Evolutionary conservation across 768 basidiomycete species (phyloP).

Genomic region (Collybia nuda): DNA sequence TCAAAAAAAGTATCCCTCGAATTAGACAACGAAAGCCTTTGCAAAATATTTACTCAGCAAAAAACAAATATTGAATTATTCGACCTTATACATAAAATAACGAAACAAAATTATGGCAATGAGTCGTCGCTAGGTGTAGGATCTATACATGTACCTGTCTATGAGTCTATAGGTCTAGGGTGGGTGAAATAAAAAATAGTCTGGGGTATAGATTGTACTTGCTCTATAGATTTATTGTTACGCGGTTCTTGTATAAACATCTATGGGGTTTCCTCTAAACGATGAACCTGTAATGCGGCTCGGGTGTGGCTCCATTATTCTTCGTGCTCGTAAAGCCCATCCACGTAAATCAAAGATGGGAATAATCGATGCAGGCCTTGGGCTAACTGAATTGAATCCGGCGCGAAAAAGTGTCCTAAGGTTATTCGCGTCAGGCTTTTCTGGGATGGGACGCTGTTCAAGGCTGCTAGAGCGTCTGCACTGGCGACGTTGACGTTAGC

Average conservation of each 20-base stretch:
- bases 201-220: constrained; percentile 5
- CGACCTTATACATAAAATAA: too few species aligned
- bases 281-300: constrained; percentile 1
- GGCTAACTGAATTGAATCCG: constrained; percentile 25
- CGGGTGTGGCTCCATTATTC: constrained; percentile 24
- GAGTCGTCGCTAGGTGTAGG: neutral
- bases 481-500: constrained; percentile 14
- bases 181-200: neutral
- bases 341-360: constrained; percentile 33
- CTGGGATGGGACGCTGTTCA: constrained; percentile 12
- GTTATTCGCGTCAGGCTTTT: constrained; percentile 31
- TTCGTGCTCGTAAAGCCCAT: constrained; percentile 31
- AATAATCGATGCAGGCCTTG: constrained; percentile 33
- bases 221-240: constrained; percentile 5
- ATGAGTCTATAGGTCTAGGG: neutral
- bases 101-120: neutral
- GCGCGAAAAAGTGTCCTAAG: constrained; percentile 28
- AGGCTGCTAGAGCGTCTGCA: neutral
- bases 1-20: too few species aligned
- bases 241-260: too few species aligned
- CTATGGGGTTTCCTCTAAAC: too few species aligned
- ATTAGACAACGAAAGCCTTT: too few species aligned
- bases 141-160: neutral
- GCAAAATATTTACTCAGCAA: neutral
- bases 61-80: too few species aligned